Conservation (phyloP, 2,329 filamentous ascomycete genomes). For the Fusarium staphyleae region DNA sequence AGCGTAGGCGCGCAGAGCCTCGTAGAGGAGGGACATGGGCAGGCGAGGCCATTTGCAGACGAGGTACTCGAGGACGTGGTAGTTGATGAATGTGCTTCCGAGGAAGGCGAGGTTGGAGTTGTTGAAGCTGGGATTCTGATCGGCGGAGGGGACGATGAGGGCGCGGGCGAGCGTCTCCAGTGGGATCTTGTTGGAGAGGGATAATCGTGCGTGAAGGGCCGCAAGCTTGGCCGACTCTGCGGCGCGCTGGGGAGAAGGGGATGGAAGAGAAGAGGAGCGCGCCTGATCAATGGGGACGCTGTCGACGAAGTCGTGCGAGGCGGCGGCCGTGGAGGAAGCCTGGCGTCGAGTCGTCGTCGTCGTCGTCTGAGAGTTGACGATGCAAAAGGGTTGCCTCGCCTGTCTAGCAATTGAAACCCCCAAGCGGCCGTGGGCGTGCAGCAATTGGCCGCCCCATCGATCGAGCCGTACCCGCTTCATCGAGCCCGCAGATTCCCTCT, state of each 20-base stretch:
- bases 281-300: constrained; percentile 28
- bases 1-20: constrained; percentile 83
- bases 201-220: constrained; percentile 88
- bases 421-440: constrained; percentile 45
- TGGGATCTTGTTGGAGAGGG: constrained; percentile 81
- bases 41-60: constrained; percentile 89
- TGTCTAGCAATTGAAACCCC: constrained; percentile 34
- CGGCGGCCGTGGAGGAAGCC: constrained; percentile 48
- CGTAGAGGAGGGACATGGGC: constrained; percentile 85
- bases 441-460: constrained; percentile 52
- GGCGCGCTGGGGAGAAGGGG: constrained; percentile 73
- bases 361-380: constrained; percentile 19
- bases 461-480: constrained; percentile 55
- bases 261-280: constrained; percentile 60
- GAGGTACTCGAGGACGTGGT: constrained; percentile 88
- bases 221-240: constrained; percentile 84
- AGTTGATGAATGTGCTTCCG: constrained; percentile 82
- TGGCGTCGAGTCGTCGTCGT: constrained; percentile 22
- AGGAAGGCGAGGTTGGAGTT: constrained; percentile 84
- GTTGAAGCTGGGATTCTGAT: constrained; percentile 82
- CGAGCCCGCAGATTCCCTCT: constrained; percentile 32
- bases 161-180: constrained; percentile 85
- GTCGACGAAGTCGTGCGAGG: constrained; percentile 36
- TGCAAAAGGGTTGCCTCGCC: constrained; percentile 40
- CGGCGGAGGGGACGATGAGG: constrained; percentile 85